Percentiles rank a stretch among this genome's conserved stretches.
Conservation (phyloP, 495 filamentous ascomycete genomes). For the Tuber aestivum region DNA sequence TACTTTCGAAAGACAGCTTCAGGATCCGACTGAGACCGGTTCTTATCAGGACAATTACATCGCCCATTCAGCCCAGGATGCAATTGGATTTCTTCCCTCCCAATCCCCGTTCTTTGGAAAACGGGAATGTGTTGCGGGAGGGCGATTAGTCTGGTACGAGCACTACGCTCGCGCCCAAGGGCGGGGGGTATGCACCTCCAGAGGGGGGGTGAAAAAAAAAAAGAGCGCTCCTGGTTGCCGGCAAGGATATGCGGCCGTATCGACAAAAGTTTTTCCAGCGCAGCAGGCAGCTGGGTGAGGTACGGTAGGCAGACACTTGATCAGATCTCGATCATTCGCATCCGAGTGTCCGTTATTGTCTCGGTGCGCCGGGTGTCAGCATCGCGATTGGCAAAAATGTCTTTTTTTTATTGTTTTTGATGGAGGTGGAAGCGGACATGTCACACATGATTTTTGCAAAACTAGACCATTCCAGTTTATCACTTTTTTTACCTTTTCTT, state of each 20-base stretch:
- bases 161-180: background rate
- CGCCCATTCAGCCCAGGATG: background rate
- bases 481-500: background rate
- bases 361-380: conserved; percentile 2
- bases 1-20: background rate
- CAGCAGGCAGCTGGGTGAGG: background rate
- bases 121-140: background rate
- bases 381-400: background rate
- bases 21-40: background rate
- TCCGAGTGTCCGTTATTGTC: background rate
- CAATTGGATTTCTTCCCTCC: background rate
- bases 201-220: background rate
- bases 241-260: background rate
- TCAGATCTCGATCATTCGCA: conserved; percentile 3
- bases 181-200: background rate
- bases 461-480: background rate
- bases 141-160: background rate
- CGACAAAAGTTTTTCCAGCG: background rate
- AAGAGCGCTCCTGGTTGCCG: background rate
- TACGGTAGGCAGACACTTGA: background rate
- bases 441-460: background rate
- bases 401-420: background rate
- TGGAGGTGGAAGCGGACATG: background rate
- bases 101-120: background rate
- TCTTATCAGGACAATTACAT: background rate